Conservation (phyloP, 164 flowering plant genomes). For the Vitis cinerea region DNA sequence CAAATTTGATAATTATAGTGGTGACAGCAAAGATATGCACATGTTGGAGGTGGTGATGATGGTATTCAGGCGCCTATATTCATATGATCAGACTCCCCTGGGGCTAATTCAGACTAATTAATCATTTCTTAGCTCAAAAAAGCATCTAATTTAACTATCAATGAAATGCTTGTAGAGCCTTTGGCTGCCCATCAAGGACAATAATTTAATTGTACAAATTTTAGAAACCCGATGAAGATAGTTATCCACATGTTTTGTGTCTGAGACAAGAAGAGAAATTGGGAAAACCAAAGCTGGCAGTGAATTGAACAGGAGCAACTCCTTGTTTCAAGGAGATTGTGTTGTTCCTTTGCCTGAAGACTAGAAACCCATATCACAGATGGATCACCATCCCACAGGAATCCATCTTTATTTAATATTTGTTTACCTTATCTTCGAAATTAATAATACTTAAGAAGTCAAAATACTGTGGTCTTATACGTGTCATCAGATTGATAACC, state of each 20-base stretch:
- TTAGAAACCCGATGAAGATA: conserved; percentile 20
- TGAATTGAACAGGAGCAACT: conserved; percentile 19
- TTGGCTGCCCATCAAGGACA: neutral
- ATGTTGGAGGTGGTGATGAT: too few relatives aligned
- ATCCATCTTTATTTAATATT: conserved; percentile 4
- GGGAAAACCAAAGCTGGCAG: conserved; percentile 19
- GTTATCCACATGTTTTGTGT: conserved; percentile 24
- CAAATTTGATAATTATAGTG: too few relatives aligned
- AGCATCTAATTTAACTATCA: neutral
- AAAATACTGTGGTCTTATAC: too few relatives aligned
- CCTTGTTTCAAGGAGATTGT: conserved; percentile 32
- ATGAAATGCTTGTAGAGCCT: neutral
- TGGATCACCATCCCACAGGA: conserved; percentile 1
- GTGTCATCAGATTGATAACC: too few relatives aligned
- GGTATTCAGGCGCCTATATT: too few relatives aligned
- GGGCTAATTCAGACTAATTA: too few relatives aligned
- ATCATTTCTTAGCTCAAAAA: neutral
- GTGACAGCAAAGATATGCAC: too few relatives aligned
- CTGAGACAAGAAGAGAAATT: neutral
- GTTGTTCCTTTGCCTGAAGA: conserved; percentile 10
- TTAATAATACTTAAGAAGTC: too few relatives aligned
- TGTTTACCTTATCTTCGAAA: too few relatives aligned
- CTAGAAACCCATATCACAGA: neutral
- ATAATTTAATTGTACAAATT: conserved; percentile 6
- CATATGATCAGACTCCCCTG: too few relatives aligned